Conservation (phyloP, 352 stramenopile genomes). For the Globisporangium sylvaticum region DNA sequence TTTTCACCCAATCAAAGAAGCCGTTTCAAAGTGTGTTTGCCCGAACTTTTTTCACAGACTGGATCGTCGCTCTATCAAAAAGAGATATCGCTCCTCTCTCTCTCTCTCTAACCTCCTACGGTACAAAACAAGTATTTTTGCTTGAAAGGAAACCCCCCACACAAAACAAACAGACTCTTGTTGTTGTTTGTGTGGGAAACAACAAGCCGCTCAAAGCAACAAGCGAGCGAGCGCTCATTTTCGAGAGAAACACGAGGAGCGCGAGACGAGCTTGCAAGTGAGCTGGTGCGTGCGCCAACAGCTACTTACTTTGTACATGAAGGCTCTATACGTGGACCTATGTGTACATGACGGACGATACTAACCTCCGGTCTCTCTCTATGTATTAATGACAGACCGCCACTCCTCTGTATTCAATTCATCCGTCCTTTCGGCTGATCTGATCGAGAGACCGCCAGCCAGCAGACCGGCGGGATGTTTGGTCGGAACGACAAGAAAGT, state of each 20-base stretch:
- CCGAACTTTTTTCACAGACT: background rate
- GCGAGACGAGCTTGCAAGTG: background rate
- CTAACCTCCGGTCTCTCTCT: background rate
- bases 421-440: background rate
- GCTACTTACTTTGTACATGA: too few species aligned
- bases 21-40: background rate
- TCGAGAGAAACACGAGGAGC: conserved; percentile 6
- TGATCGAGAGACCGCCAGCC: background rate
- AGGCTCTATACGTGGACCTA: too few species aligned
- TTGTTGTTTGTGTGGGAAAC: too few species aligned
- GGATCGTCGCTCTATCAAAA: background rate
- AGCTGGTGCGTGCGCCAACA: background rate
- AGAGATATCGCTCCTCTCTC: background rate
- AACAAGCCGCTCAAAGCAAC: background rate
- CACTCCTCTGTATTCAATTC: conserved; percentile 3
- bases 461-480: conserved; percentile 35
- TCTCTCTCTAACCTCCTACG: background rate
- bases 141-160: background rate
- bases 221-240: conserved; percentile 6
- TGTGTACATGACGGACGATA: background rate
- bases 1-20: background rate
- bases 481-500: conserved; percentile 37
- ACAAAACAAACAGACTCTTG: background rate
- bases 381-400: background rate
- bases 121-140: background rate